Conservation (phyloP, 2,329 filamentous ascomycete genomes). For the Pseudocercospora crystallina region DNA sequence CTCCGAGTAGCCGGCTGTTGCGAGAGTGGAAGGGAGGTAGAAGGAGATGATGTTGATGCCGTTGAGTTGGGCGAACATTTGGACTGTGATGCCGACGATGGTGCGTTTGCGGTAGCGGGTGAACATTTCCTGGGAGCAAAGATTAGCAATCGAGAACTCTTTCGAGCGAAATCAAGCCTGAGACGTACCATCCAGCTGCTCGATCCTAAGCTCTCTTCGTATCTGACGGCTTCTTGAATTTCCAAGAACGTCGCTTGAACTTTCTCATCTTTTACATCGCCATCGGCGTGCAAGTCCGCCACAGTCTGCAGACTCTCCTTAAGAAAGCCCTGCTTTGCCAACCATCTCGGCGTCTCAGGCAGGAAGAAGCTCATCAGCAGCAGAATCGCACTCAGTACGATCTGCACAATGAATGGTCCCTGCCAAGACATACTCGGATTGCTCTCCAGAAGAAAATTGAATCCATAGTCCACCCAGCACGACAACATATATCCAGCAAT, state of each 20-base stretch:
- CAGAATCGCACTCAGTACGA: slow-evolving; percentile 55
- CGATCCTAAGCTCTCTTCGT: slow-evolving; percentile 81
- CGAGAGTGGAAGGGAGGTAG: slow-evolving; percentile 90
- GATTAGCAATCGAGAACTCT: too few relatives aligned
- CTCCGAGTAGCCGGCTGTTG: slow-evolving; percentile 85
- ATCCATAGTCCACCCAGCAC: slow-evolving; percentile 53
- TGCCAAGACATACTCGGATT: slow-evolving; percentile 55
- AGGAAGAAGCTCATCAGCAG: slow-evolving; percentile 49
- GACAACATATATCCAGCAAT: slow-evolving; percentile 52
- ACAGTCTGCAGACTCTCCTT: slow-evolving; percentile 63
- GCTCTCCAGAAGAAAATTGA: slow-evolving; percentile 37
- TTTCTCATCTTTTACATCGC: slow-evolving; percentile 93
- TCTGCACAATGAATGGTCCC: slow-evolving; percentile 57
- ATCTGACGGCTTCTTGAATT: slow-evolving; percentile 85
- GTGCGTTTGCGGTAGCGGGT: slow-evolving; percentile 82
- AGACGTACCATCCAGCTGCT: slow-evolving; percentile 94
- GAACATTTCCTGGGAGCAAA: too few relatives aligned
- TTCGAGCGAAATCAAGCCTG: too few relatives aligned
- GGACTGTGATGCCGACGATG: slow-evolving; percentile 95
- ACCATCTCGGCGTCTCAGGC: slow-evolving; percentile 59
- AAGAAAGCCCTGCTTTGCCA: too few relatives aligned
- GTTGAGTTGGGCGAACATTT: slow-evolving; percentile 88
- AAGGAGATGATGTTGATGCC: slow-evolving; percentile 98
- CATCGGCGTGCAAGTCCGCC: slow-evolving; percentile 70
- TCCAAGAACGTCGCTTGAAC: slow-evolving; percentile 94